Conservation (phyloP, 208 protist genomes). For the Chromosphaera perkinsii region DNA sequence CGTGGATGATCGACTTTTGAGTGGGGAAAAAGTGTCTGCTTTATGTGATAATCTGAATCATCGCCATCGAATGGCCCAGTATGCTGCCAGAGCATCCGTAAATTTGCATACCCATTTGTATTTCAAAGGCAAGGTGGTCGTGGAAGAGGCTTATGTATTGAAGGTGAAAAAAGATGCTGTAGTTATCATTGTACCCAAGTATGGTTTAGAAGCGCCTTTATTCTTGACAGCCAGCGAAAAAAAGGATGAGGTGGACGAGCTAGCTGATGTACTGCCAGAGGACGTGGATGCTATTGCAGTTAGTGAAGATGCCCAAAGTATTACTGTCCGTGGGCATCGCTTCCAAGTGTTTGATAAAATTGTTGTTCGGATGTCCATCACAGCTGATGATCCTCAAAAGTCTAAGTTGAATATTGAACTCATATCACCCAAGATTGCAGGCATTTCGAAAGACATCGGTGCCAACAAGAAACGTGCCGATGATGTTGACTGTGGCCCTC, state of each 20-base stretch:
- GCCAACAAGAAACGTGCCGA: too few relatives aligned
- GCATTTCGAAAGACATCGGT: too few relatives aligned
- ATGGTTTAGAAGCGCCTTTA: slow-evolving; percentile 49
- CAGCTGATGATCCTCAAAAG: too few relatives aligned
- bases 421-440: too few relatives aligned
- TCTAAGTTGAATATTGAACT: too few relatives aligned
- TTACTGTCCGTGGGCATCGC: too few relatives aligned
- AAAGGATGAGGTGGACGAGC: slow-evolving; percentile 45
- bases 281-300: background rate
- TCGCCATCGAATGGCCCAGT: slow-evolving; percentile 56
- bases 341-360: too few relatives aligned
- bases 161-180: slow-evolving; percentile 49
- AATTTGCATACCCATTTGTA: slow-evolving; percentile 63
- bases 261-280: background rate
- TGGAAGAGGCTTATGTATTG: slow-evolving; percentile 44
- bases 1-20: slow-evolving; percentile 1
- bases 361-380: too few relatives aligned
- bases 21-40: background rate
- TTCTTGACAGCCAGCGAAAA: too few relatives aligned
- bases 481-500: too few relatives aligned
- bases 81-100: slow-evolving; percentile 55
- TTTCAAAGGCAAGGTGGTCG: slow-evolving; percentile 52
- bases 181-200: slow-evolving; percentile 54
- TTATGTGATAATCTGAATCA: slow-evolving; percentile 47
- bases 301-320: too few relatives aligned